Base-by-base conservation (phyloP, 805 yeast genomes). In the Saccharomycopsis synnaedendra region DNA sequence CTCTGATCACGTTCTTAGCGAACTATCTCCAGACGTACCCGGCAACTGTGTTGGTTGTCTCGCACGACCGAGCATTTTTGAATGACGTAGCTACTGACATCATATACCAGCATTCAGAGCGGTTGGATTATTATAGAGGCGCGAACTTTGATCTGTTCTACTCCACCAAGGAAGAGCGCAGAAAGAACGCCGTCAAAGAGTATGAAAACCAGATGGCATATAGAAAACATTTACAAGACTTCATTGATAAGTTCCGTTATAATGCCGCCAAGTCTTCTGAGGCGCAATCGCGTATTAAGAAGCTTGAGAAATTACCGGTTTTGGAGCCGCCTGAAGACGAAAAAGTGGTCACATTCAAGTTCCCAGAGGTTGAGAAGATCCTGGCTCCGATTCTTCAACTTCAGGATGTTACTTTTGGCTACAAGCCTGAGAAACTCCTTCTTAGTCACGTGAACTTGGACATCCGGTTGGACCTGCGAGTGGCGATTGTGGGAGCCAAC, bases 81-180 rank as follows among this genome's bases (percentile, higher is more conserved):
- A 93, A 93, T 64, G 99, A 93, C 62, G 96, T 93, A 42, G 98
- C 98, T 7, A 93, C 99, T 0, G 99, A 93, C 67, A 93, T 93
- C 51, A 89, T 93, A 50, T 93, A 93, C 64, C 98, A 93, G 69
- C 99, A 93, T 63, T 87, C 95, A 19, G 98, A 93, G 68, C 78
- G 98, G 64, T 72, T 93, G 56, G 98, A 93, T 65, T 93, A 90
- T 69, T 93, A 93, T 69, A 72, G 93, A 64, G 96, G 96, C 38
- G 79, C 95, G 48, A 82, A 93, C 68, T 93, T 93, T 58, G 97
- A 93, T 65, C 74, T 85, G 28, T 93, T 93, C 76, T 85, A 93
- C 61, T 75, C 86, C 34, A 90, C 97, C 7, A 79, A 89, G 62
- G 97, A 89, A 65, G 99, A 93, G 69, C 81, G 99, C 65, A 76